Evolutionary conservation across 768 basidiomycete genomes (phyloP), one percentile per base, ranked within the genome.

Genomic region (Daedaleopsis sinensis): DNA sequence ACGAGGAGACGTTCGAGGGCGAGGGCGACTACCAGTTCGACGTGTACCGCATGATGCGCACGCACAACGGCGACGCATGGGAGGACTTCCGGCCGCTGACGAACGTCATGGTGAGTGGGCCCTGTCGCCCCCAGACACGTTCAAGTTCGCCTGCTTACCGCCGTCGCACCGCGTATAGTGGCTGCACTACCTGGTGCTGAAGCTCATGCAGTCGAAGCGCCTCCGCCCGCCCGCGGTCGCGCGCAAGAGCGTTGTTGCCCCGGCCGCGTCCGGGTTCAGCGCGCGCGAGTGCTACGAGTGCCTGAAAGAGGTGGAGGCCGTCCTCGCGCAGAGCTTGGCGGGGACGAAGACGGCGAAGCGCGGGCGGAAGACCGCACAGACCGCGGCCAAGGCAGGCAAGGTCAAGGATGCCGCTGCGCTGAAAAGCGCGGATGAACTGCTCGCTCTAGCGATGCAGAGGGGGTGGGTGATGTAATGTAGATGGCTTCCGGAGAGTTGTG

Each of bases 11-110:
- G 23, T 98, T 98, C 68, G 89, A 93, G 77, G 96, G 96, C 35
- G 86, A 92, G 78, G 96, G 94, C 11, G 93, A 94, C 72, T 91
- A 93, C 68, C 97, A 98, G 73, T 98, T 94, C 73, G 94, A 98
- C 70, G 80, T 98, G 5, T 99, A 99, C 70, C 85, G 96, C 46
- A 84, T 89, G 76, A 98, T 98, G 93, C 80, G 80, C 52, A 77
- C 78, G 35, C 76, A 86, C 63, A 86, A 84, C 49, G 76, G 80
- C 6, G 78, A 78, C 38, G 71, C 79, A 44, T 99, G 97, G 97
- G 82, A 84, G 65, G 81, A 74, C 11, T 97, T 87, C 71, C 81
- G 85, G 58, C 94, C 94, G 1, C 74, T 90, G 18, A 95, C 94
- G 11, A 98, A 98, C 71, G 86, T 97, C 39, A 86, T 98, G 85